A percentile compares a stretch with the other conserved stretches of the same genome.
Evolutionary conservation across 1,139 yeast genomes (phyloP).

Genomic region (Hyphopichia fennica): DNA sequence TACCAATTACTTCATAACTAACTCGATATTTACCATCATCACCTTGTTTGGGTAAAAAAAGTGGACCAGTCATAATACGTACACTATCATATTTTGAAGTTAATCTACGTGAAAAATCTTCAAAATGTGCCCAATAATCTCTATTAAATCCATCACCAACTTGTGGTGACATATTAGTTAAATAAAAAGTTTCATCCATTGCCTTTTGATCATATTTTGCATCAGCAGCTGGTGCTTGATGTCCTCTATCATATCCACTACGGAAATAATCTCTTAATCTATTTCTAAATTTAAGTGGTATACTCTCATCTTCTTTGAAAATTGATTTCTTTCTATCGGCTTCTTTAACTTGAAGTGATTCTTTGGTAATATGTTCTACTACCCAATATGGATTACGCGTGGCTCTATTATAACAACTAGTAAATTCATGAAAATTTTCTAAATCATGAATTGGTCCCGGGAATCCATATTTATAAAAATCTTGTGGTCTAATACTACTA

Average conservation of each 20-base stretch:
- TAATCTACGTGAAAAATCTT: slow-evolving; percentile 79
- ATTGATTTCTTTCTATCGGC: slow-evolving; percentile 79
- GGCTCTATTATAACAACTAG: slow-evolving; percentile 83
- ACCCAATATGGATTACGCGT: slow-evolving; percentile 88
- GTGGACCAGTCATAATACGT: slow-evolving; percentile 89
- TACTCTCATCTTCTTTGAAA: slow-evolving; percentile 83
- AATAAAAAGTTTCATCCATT: slow-evolving; percentile 89
- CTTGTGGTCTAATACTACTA: slow-evolving; percentile 60
- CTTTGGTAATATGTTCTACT: slow-evolving; percentile 83
- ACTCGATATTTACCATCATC: slow-evolving; percentile 78
- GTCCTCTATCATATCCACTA: slow-evolving; percentile 96
- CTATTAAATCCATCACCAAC: slow-evolving; percentile 97
- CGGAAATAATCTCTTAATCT: slow-evolving; percentile 83
- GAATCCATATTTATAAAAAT: slow-evolving; percentile 82
- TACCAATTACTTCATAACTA: slow-evolving; percentile 89
- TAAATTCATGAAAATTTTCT: slow-evolving; percentile 68
- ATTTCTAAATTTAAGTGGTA: slow-evolving; percentile 77
- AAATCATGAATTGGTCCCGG: slow-evolving; percentile 94
- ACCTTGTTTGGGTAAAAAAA: slow-evolving; percentile 77
- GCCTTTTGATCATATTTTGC: slow-evolving; percentile 88
- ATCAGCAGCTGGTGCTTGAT: slow-evolving; percentile 97
- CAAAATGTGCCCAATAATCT: slow-evolving; percentile 96
- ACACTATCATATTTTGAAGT: slow-evolving; percentile 70
- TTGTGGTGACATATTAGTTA: slow-evolving; percentile 94
- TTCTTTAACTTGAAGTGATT: slow-evolving; percentile 49